Base-by-base conservation (phyloP, 139 green algal species). In the Trebouxia sp. region DNA sequence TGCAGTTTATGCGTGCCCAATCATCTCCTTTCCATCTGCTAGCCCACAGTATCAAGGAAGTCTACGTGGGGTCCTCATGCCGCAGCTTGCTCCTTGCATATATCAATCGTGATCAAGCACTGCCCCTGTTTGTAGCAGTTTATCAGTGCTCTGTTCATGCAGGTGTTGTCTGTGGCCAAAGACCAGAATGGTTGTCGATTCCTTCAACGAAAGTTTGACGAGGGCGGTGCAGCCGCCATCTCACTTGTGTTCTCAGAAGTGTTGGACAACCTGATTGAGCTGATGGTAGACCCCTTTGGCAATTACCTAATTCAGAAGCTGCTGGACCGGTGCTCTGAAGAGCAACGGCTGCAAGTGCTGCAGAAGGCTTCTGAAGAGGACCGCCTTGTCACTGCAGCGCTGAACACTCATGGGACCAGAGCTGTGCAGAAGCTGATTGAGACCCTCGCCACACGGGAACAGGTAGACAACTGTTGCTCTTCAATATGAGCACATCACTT, bases 281-380 rank as follows among this genome's bases (percentile, higher is more conserved):
- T 99, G 22, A 99, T 99, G 97, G 91, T 93, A 78, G 97, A 99
- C 83, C 95, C 96, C n/a, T 99, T 99, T 76, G 97, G 97, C 79
- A 99, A 99, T 85, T 99, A 99, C 88, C 91, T 99, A 45, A 93
- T 98, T 51, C 97, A 99, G 88, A 99, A 99, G 90, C 88, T 99
- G 82, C 88, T 99, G 45, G 96, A 99, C 82, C 80, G 94, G 11
- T 98, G 95, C 89, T 94, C 81, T 20, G 93, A 98, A 83, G 90
- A 95, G 79, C 96, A 99, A 89, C 91, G 96, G 26, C 83, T 90
- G 28, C 83, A 90, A 84, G 81, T 97, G 12, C 83, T 98, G 42
- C 84, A 93, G 80, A 83, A 83, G 38, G 93, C 95, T n/a, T 88
- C 92, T 5, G 85, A 91, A 37, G 83, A 88, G n/a, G 85, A 91